phyloP scores from a whole-genome alignment of 148 eudicot genomes.

The Persicaria tinctoria region DNA sequence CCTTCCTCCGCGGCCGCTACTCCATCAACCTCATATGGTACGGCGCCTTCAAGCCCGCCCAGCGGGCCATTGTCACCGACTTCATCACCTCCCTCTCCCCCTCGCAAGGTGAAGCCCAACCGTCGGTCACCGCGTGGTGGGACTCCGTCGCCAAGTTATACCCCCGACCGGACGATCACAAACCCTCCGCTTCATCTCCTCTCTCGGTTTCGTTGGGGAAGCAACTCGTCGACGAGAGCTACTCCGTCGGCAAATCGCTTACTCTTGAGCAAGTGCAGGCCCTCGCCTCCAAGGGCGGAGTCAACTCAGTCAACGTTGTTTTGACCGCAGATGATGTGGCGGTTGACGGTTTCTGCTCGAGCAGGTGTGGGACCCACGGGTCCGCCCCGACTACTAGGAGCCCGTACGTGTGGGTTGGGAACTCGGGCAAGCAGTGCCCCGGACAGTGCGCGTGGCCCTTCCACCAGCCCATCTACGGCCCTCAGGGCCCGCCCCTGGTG shows the following conservation, averaged over 20 bases:
- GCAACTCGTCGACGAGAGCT: background rate
- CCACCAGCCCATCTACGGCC: no score
- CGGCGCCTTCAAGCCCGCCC: conserved; percentile 2
- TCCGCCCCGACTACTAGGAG: background rate
- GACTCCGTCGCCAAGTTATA: background rate
- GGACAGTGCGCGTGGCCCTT: no score
- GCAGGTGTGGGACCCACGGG: background rate
- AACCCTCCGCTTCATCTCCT: background rate
- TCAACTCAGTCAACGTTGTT: no score
- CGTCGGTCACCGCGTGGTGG: background rate
- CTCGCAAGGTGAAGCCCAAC: background rate
- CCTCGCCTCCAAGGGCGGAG: no score
- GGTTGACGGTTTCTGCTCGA: background rate
- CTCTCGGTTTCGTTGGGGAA: background rate
- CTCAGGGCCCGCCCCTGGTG: no score
- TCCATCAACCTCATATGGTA: conserved; percentile 11
- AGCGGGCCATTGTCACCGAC: background rate
- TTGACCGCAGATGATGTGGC: no score
- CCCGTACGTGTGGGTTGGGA: background rate
- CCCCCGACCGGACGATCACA: background rate
- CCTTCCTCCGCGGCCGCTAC: background rate
- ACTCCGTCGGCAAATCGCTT: background rate
- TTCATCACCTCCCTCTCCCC: background rate
- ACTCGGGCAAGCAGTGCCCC: background rate
- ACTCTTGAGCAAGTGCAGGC: background rate